Conservation (phyloP, 2,329 filamentous ascomycete genomes). For the Talaromyces sp. region DNA sequence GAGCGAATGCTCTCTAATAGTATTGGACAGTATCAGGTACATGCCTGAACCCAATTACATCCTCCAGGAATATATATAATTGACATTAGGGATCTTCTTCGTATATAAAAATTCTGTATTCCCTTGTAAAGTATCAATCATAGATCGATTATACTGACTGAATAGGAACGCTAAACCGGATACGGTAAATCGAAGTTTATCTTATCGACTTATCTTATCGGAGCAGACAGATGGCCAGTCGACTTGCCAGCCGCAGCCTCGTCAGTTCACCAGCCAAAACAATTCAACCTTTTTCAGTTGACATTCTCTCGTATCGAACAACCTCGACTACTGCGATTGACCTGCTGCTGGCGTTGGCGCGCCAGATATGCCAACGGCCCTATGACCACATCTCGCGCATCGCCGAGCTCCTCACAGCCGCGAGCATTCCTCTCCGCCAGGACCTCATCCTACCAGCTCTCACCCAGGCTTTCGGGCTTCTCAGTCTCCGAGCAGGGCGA, state of each 20-base stretch:
- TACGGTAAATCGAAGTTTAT: neutral
- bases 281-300: neutral
- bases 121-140: neutral
- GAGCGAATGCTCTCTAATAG: neutral
- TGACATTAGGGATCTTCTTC: neutral
- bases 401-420: slow-evolving; percentile 24
- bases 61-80: neutral
- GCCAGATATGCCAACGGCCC: slow-evolving; percentile 1
- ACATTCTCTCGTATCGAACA: neutral
- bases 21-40: neutral
- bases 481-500: slow-evolving; percentile 47
- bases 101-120: neutral
- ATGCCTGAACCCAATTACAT: neutral
- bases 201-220: neutral
- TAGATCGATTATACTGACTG: neutral
- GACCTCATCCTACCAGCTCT: slow-evolving; percentile 27
- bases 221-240: neutral
- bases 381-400: slow-evolving; percentile 38
- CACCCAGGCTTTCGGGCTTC: slow-evolving; percentile 49
- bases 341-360: neutral
- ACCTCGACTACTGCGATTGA: neutral
- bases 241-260: neutral
- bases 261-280: neutral
- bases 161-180: neutral
- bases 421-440: slow-evolving; percentile 27